Conservation (phyloP, 73 alveolate genomes). For the Blepharisma stoltei region DNA sequence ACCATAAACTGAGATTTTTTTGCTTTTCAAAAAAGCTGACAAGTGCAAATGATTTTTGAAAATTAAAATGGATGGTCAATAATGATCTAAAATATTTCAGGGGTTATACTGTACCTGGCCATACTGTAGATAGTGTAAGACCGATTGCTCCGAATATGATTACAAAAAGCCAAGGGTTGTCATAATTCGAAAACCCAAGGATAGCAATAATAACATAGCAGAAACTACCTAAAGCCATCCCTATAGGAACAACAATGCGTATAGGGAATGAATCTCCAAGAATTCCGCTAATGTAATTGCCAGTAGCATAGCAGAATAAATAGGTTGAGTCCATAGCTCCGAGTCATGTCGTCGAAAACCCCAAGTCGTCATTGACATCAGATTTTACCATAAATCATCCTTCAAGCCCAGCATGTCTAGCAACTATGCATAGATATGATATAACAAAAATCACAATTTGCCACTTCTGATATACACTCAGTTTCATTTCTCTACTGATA, state of each 20-base stretch:
- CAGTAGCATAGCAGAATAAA: slow-evolving; percentile 13
- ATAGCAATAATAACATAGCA: neutral
- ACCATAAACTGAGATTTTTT: too few relatives aligned
- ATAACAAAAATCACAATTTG: too few relatives aligned
- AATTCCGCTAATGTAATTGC: slow-evolving; percentile 2
- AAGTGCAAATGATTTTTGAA: too few relatives aligned
- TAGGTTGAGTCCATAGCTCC: slow-evolving; percentile 20
- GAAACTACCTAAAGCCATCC: slow-evolving; percentile 3
- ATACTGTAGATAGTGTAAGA: slow-evolving; percentile 10
- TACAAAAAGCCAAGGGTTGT: neutral
- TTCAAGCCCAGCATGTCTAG: slow-evolving; percentile 8
- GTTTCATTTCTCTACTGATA: too few relatives aligned
- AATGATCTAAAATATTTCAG: too few relatives aligned
- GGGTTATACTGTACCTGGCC: slow-evolving; percentile 33
- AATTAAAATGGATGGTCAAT: too few relatives aligned
- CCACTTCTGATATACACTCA: too few relatives aligned
- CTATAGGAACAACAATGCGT: neutral
- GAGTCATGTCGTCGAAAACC: neutral
- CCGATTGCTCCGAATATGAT: neutral
- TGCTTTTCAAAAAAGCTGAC: too few relatives aligned
- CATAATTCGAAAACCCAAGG: neutral
- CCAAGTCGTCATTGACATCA: neutral
- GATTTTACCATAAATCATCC: slow-evolving; percentile 13
- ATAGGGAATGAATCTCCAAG: neutral
- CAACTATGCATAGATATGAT: neutral